Base-by-base conservation (phyloP, 768 basidiomycete species). In the Mycena belliarum region DNA sequence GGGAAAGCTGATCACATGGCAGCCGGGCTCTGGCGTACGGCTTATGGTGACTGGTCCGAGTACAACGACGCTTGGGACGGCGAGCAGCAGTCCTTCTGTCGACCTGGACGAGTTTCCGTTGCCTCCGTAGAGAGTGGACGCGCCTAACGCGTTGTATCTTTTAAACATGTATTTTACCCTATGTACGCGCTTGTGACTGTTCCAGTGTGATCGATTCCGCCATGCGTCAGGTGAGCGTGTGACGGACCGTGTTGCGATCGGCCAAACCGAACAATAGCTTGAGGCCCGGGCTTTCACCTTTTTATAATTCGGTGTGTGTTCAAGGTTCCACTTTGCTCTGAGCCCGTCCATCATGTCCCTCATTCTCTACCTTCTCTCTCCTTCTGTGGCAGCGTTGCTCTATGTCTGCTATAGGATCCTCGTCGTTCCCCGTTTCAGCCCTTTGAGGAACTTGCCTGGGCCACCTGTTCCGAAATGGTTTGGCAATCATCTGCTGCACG, bases 381-480 rank as follows among this genome's bases (percentile, higher is more conserved):
- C 52, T 9, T 28, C 55, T 4, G 25, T 63, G 1, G 57, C 60
- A 23, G n/a, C 50, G 14, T 23, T 61, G 18, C 38, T 61, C 24
- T 76, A 70, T 59, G 23, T 67, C 4, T 44, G 71, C 28, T 77
- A 74, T 65, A 49, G 68, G 4, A 41, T 73, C 32, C 42, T 76
- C 43, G 61, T 79, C 54, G 61, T 65, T 1, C 73, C 73, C 2
- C 66, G 57, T 42, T 72, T 70, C 57, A 79, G 79, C 60, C 81
- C 86, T 18, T 73, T 91, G 14, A 75, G 72, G 35, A 71, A 69
- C 23, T 70, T 92, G 32, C 82, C 84, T 44, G 88, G 90, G 25
- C 89, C 89, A 21, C 83, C 83, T 0, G 69, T 76, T 11, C 70
- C 65, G 7, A 70, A 73, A 23, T 75, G 80, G 65, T 80, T 88